Evolutionary conservation across 768 basidiomycete species (phyloP).

Genomic region (Hydnomerulius pinastri): DNA sequence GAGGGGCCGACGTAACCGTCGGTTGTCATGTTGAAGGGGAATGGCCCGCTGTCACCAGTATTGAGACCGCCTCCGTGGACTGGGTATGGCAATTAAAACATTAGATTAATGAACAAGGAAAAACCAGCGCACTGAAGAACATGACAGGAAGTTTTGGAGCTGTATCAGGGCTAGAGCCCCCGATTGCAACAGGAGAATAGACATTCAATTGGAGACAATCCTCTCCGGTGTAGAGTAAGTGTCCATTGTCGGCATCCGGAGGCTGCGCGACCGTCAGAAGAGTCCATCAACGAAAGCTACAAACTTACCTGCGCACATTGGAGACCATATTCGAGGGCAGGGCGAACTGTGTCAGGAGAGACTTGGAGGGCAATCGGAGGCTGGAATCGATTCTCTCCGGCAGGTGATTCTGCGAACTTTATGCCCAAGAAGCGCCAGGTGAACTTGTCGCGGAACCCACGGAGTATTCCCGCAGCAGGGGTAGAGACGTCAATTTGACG

Average conservation of each 20-base stretch:
- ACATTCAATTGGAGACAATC: constrained; percentile 24
- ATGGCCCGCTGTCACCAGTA: constrained; percentile 17
- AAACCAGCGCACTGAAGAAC: constrained; percentile 9
- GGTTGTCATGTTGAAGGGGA: constrained; percentile 22
- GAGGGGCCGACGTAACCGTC: constrained; percentile 21
- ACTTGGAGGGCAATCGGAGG: constrained; percentile 12
- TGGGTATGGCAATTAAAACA: no score
- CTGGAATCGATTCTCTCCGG: constrained; percentile 12
- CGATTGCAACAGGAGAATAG: constrained; percentile 11
- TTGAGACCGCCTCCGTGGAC: constrained; percentile 23
- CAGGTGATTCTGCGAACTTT: constrained; percentile 12
- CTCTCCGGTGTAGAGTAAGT: constrained; percentile 7
- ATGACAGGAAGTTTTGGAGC: constrained; percentile 19
- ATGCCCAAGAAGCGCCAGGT: constrained; percentile 18
- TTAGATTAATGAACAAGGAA: no score
- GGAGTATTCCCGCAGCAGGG: constrained; percentile 15
- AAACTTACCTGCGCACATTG: constrained; percentile 18
- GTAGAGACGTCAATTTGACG: constrained; percentile 16
- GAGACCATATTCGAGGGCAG: constrained; percentile 14
- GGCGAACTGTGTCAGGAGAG: not conserved
- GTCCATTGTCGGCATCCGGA: constrained; percentile 15
- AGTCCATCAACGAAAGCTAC: not conserved
- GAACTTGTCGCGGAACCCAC: constrained; percentile 22
- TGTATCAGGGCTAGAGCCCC: not conserved
- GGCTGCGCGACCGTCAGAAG: constrained; percentile 4